Percentiles rank a stretch among this genome's conserved stretches.
phyloP scores from a whole-genome alignment of 106 monocot species.

The Acorus calamus region DNA sequence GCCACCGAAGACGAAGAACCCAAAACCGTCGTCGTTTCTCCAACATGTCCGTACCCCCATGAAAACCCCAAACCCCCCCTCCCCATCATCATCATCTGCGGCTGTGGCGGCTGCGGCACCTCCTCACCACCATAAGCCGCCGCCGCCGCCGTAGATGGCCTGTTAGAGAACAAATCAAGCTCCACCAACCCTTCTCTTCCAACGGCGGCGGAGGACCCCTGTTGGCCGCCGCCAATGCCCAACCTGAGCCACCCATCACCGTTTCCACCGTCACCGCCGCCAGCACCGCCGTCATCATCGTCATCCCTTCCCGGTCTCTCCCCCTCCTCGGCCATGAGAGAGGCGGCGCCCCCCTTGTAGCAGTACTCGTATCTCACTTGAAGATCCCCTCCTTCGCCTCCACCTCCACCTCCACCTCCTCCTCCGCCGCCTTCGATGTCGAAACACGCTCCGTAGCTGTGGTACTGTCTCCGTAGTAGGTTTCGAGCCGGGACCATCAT shows the following conservation, averaged over 20 bases:
- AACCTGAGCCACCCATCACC: slow-evolving; percentile 30
- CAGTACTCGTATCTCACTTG: background rate
- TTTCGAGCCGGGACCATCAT: too few relatives aligned
- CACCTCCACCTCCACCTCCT: too few relatives aligned
- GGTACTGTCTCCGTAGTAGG: too few relatives aligned
- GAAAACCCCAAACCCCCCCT: too few relatives aligned
- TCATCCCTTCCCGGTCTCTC: background rate
- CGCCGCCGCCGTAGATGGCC: background rate
- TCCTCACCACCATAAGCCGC: background rate
- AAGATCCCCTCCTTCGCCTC: background rate
- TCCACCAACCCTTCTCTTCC: background rate
- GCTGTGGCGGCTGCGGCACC: background rate
- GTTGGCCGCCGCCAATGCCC: slow-evolving; percentile 15
- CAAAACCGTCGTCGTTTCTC: too few relatives aligned
- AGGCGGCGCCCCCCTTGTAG: too few relatives aligned
- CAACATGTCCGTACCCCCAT: slow-evolving; percentile 4
- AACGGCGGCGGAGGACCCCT: background rate
- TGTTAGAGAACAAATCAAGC: slow-evolving; percentile 29
- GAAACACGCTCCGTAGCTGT: slow-evolving; percentile 8
- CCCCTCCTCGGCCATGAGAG: slow-evolving; percentile 25
- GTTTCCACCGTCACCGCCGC: slow-evolving; percentile 6
- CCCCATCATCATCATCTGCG: background rate
- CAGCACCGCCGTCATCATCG: slow-evolving; percentile 3
- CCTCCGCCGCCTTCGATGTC: background rate
- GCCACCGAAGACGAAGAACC: background rate